Evolutionary conservation across 257 asterid species (phyloP).

Genomic region (Hygrophila difformis): DNA sequence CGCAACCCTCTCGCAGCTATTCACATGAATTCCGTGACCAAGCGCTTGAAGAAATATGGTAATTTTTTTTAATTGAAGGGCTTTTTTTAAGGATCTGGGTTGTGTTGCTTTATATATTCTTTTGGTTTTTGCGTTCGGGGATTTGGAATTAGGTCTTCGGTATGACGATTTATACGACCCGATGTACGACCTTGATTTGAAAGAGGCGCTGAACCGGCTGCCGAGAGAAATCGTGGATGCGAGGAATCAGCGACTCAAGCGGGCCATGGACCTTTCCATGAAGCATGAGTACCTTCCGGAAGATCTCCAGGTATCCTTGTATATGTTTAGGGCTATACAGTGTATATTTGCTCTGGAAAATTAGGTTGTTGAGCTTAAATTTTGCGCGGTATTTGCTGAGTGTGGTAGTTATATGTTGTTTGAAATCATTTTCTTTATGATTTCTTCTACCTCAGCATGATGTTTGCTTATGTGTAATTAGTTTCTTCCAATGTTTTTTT

Average conservation of each 20-base stretch:
- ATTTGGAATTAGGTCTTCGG: slow-evolving; percentile 50
- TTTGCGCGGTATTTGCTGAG: not conserved
- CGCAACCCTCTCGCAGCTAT: slow-evolving; percentile 70
- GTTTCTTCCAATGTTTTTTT: too few relatives aligned
- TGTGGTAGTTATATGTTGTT: slow-evolving; percentile 2
- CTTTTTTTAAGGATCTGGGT: not conserved
- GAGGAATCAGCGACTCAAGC: slow-evolving; percentile 74
- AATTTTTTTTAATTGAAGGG: not conserved
- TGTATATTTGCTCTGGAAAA: slow-evolving; percentile 1
- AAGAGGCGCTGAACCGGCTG: slow-evolving; percentile 87
- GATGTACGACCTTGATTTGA: slow-evolving; percentile 65
- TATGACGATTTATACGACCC: slow-evolving; percentile 86
- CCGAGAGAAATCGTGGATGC: slow-evolving; percentile 81
- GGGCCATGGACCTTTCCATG: slow-evolving; percentile 91
- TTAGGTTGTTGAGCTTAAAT: not conserved
- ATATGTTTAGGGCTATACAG: slow-evolving; percentile 3
- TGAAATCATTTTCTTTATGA: too few relatives aligned
- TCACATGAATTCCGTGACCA: slow-evolving; percentile 49
- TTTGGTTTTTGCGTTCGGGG: not conserved
- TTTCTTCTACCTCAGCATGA: too few relatives aligned
- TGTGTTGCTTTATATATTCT: slow-evolving; percentile 1
- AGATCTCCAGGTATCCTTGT: slow-evolving; percentile 53
- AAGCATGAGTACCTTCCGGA: slow-evolving; percentile 69
- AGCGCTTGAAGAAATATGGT: slow-evolving; percentile 70
- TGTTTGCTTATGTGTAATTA: too few relatives aligned